Base-by-base conservation (phyloP, 768 basidiomycete genomes). In the Boletus rufocinnamomeus region DNA sequence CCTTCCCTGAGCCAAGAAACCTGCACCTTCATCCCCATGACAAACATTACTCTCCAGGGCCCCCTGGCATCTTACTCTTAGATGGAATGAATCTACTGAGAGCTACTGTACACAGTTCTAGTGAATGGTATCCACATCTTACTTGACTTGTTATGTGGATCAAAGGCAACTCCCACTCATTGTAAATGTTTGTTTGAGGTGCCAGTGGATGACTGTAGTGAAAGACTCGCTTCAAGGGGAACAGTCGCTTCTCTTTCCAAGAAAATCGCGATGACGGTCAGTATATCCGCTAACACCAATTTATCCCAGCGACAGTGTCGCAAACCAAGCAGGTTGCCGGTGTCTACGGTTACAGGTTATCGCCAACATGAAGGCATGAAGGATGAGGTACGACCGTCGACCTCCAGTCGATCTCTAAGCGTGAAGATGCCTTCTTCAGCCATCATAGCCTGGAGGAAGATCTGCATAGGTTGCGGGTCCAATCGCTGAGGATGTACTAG, bases 371-470 rank as follows among this genome's bases (percentile, higher is more conserved):
- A 35, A 14, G 32, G 13, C 10, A 40, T 19, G 27, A 23, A 9
- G 37, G 38, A 41, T 41, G 27, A 30, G 27, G 21, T 9, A 41
- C 56, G 17, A 45, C 21, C 14, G 11, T 37, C 28, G 30, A 10
- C 35, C 41, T 28, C 49, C 3, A 30, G 19, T 34, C 5, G 27
- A 19, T 32, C 10, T 37, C 60, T 50, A 43, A 38, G 19, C 13
- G 21, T 35, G 27, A 28, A 21, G 2, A 50, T 17, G 25, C 23
- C n/a, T 47, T 23, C 23, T 37, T 73, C 56, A 74, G 37, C 51
- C 61, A 45, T 67, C 72, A 49, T 73, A 73, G 17, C 64, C 61
- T 25, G 72, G 72, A 45, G 72, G 72, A 49, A 66, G 67, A 56
- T 73, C 72, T 32, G 60, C 16, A 49, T 70, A 68, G 16, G 56